Evolutionary conservation across 2,329 filamentous ascomycete genomes (phyloP).

Genomic region (Alternaria sp.): DNA sequence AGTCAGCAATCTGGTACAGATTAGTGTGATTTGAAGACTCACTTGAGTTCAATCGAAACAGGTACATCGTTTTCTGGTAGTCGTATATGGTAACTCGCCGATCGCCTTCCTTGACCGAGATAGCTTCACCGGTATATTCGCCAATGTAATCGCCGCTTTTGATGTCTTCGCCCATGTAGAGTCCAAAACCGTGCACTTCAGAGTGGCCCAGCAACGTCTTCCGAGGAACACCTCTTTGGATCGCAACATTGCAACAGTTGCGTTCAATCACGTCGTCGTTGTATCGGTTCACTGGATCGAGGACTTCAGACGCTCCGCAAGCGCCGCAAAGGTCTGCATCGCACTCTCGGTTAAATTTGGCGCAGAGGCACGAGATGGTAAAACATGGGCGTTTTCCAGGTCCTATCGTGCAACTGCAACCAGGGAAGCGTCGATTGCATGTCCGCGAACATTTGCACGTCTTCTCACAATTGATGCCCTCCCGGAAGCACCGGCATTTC

Average conservation of each 20-base stretch:
- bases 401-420: conserved; percentile 51
- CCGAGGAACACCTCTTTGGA: conserved; percentile 74
- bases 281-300: conserved; percentile 73
- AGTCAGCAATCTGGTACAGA: conserved; percentile 14
- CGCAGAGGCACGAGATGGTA: conserved; percentile 70
- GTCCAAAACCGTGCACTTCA: conserved; percentile 76
- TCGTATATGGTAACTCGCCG: conserved; percentile 73
- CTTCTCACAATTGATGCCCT: conserved; percentile 74
- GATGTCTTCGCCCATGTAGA: conserved; percentile 76
- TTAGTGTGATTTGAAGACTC: conserved; percentile 17
- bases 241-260: conserved; percentile 75
- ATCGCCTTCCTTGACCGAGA: conserved; percentile 74
- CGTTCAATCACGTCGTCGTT: conserved; percentile 64
- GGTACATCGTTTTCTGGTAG: conserved; percentile 69
- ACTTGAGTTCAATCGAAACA: conserved; percentile 63
- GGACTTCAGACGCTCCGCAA: conserved; percentile 74
- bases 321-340: conserved; percentile 77
- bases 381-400: conserved; percentile 52
- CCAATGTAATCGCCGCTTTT: conserved; percentile 76
- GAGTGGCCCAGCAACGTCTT: conserved; percentile 75
- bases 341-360: conserved; percentile 78
- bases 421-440: conserved; percentile 63
- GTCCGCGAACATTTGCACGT: conserved; percentile 71
- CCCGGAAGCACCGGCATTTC: conserved; percentile 69
- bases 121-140: conserved; percentile 82